These are phyloP conservation scores for Ustilago trichophora DNA, from an alignment of 1,284 basidiomycete species.

Conservation along the genomic window DNA sequence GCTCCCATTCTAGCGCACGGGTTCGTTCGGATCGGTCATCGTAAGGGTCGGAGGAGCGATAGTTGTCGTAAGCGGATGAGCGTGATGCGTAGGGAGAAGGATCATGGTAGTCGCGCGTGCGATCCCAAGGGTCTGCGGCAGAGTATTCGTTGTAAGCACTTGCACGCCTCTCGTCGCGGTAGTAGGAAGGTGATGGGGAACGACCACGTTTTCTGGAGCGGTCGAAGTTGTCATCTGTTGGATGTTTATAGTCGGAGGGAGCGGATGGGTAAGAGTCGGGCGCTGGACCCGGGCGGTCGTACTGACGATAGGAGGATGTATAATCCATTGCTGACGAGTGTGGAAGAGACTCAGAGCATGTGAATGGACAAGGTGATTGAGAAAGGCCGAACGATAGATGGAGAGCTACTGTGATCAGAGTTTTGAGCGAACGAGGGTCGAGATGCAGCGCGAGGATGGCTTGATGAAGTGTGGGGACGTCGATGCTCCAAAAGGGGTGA, in stretches of 20 bases:
- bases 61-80: constrained; percentile 30
- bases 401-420: too few relatives aligned
- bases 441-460: too few relatives aligned
- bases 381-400: too few relatives aligned
- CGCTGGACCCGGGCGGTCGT: constrained; percentile 26
- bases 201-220: constrained; percentile 46
- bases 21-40: constrained; percentile 33
- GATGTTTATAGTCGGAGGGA: constrained; percentile 6
- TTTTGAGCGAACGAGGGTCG: too few relatives aligned
- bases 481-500: too few relatives aligned
- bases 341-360: background rate
- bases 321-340: constrained; percentile 29
- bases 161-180: constrained; percentile 25
- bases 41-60: constrained; percentile 29
- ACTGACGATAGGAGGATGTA: constrained; percentile 35
- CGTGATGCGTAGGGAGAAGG: constrained; percentile 23
- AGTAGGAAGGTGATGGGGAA: constrained; percentile 39
- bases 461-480: too few relatives aligned
- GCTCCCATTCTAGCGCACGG: constrained; percentile 39
- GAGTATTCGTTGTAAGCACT: constrained; percentile 30
- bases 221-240: constrained; percentile 34
- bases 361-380: too few relatives aligned
- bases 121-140: constrained; percentile 40
- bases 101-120: constrained; percentile 39
- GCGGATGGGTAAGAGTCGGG: constrained; percentile 8